These are phyloP conservation scores for Lasiodiplodia sp. DNA, from an alignment of 2,329 filamentous ascomycete species.

Conservation along the genomic window DNA sequence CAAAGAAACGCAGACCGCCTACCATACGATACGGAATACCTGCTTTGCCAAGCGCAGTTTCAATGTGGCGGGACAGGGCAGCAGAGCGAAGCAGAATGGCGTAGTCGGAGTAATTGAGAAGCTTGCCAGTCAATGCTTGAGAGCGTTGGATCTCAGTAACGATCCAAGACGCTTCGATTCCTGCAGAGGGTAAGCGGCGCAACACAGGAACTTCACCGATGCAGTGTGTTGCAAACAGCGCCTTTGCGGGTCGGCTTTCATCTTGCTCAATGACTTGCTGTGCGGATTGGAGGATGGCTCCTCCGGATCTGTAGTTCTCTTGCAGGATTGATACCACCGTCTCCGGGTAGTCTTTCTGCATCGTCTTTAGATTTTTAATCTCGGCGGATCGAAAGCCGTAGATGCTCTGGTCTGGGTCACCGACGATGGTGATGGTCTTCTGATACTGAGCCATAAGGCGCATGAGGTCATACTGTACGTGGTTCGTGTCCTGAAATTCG, in stretches of 20 bases:
- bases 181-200: conserved; percentile 73
- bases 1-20: conserved; percentile 89
- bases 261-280: conserved; percentile 92
- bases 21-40: conserved; percentile 93
- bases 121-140: conserved; percentile 72
- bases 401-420: conserved; percentile 97
- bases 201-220: conserved; percentile 83
- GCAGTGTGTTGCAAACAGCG: conserved; percentile 78
- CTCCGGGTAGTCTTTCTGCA: conserved; percentile 77
- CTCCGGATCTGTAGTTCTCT: conserved; percentile 93
- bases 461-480: conserved; percentile 95
- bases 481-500: conserved; percentile 97
- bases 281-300: conserved; percentile 80
- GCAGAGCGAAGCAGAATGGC: conserved; percentile 89
- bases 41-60: conserved; percentile 78
- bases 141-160: conserved; percentile 80
- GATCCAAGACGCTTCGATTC: conserved; percentile 85
- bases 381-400: conserved; percentile 96
- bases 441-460: conserved; percentile 77
- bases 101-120: conserved; percentile 79
- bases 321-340: conserved; percentile 86
- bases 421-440: conserved; percentile 88
- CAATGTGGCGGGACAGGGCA: conserved; percentile 82
- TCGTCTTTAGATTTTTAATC: conserved; percentile 81
- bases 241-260: conserved; percentile 78